A percentile compares a stretch with the other conserved stretches of the same genome.
phyloP scores from a whole-genome alignment of 352 stramenopile species.

The Phytopythium sindhum region DNA sequence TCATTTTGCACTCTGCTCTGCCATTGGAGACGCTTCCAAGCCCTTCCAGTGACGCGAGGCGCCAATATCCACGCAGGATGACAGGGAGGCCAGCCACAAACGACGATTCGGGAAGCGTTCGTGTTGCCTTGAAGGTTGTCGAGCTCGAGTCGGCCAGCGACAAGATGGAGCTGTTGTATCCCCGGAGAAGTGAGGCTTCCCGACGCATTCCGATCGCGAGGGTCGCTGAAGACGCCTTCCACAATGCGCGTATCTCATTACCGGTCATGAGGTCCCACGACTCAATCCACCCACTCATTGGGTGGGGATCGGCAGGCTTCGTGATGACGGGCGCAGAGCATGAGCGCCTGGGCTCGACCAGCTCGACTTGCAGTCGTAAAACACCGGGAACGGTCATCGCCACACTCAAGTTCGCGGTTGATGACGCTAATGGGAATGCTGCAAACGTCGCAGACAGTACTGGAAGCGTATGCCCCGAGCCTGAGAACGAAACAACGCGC shows the following conservation, averaged over 20 bases:
- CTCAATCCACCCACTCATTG: conserved; percentile 51
- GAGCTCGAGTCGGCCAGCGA: conserved; percentile 16
- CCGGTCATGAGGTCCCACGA: conserved; percentile 38
- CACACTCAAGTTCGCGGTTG: not conserved
- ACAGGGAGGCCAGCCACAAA: conserved; percentile 42
- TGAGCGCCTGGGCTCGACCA: conserved; percentile 30
- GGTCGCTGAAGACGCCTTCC: conserved; percentile 18
- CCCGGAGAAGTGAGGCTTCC: conserved; percentile 36
- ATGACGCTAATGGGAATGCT: conserved; percentile 17
- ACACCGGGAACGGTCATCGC: conserved; percentile 26
- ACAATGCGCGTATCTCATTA: conserved; percentile 22
- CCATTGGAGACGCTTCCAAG: not conserved
- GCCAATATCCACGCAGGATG: conserved; percentile 39
- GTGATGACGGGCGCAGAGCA: conserved; percentile 20
- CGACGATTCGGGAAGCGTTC: conserved; percentile 28
- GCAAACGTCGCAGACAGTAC: conserved; percentile 23
- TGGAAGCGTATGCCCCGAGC: conserved; percentile 20
- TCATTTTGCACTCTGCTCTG: conserved; percentile 19
- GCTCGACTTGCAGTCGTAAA: conserved; percentile 16
- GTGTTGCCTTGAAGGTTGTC: conserved; percentile 16
- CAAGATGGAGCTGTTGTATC: conserved; percentile 32
- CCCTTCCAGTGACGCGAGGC: not conserved
- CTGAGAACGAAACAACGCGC: conserved; percentile 19
- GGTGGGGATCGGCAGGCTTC: conserved; percentile 19
- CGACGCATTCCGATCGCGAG: conserved; percentile 16